A percentile compares a stretch with the other conserved stretches of the same genome.
These are phyloP conservation scores for Licmophora abbreviata DNA, from an alignment of 108 stramenopile genomes.

Conservation along the genomic window DNA sequence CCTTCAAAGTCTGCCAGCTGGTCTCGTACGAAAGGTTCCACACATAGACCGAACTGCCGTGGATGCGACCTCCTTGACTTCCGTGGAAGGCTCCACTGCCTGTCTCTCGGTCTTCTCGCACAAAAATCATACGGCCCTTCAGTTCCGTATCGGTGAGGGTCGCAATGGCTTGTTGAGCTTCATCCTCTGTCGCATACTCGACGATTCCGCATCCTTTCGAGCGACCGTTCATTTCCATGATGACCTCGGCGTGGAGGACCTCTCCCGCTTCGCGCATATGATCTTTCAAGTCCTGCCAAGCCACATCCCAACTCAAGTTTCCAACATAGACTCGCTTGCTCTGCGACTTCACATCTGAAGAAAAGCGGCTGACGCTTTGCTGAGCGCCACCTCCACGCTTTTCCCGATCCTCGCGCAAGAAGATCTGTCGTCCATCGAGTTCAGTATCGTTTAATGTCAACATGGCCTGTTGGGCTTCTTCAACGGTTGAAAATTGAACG, in stretches of 20 bases:
- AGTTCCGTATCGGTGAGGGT: constrained; percentile 74
- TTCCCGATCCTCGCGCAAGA: constrained; percentile 67
- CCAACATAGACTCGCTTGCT: constrained; percentile 78
- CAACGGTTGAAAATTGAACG: constrained; percentile 68
- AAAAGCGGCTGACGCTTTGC: constrained; percentile 21
- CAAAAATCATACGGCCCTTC: constrained; percentile 73
- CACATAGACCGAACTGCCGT: constrained; percentile 64
- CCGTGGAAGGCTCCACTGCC: constrained; percentile 13
- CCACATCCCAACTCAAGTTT: constrained; percentile 76
- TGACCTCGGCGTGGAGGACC: constrained; percentile 80
- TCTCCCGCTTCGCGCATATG: constrained; percentile 84
- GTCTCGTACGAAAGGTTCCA: constrained; percentile 80
- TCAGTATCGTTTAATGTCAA: constrained; percentile 69
- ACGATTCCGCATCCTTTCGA: constrained; percentile 93
- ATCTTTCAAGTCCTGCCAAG: constrained; percentile 86
- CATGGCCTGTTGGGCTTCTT: constrained; percentile 61
- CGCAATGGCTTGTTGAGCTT: constrained; percentile 65
- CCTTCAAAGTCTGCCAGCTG: constrained; percentile 83
- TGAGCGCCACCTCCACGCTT: constrained; percentile 23
- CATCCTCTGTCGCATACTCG: constrained; percentile 75
- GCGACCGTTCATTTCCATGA: constrained; percentile 74
- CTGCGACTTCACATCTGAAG: constrained; percentile 37
- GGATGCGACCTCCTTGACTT: constrained; percentile 16
- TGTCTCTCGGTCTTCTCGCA: constrained; percentile 73
- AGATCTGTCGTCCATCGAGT: constrained; percentile 54